phyloP scores from a whole-genome alignment of 305 asterid species.

The Euphrasia arctica region DNA sequence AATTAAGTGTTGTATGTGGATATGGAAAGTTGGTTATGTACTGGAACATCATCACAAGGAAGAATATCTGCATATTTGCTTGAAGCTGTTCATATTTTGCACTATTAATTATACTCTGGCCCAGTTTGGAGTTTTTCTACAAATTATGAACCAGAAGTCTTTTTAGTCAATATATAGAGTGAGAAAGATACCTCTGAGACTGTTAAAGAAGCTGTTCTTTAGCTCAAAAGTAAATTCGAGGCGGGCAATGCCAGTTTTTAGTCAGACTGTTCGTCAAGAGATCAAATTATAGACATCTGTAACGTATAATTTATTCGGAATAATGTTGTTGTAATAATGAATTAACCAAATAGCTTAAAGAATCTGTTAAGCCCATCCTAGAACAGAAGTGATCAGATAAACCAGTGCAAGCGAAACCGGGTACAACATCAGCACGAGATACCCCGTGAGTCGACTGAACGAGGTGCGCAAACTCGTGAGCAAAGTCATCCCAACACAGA shows the following conservation, averaged over 20 bases:
- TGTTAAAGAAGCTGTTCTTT: conserved; percentile 53
- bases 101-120: no score
- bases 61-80: no score
- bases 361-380: conserved; percentile 30
- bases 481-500: conserved; percentile 37
- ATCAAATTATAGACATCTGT: no score
- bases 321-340: neutral
- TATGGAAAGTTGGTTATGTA: neutral
- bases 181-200: conserved; percentile 51
- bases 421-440: conserved; percentile 39
- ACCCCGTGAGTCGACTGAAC: conserved; percentile 43
- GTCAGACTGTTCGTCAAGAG: no score
- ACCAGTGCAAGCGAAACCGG: conserved; percentile 41
- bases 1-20: neutral
- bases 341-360: neutral
- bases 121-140: no score
- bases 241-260: no score
- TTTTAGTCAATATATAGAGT: neutral
- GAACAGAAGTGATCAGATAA: conserved; percentile 38
- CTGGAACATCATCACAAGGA: neutral
- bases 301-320: no score
- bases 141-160: no score
- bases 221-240: conserved; percentile 5
- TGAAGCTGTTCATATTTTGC: no score
- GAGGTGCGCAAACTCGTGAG: conserved; percentile 40